Evolutionary conservation across 1,284 basidiomycete species (phyloP), one percentile per base, ranked within the genome.

Genomic region (Sutorius eximius): DNA sequence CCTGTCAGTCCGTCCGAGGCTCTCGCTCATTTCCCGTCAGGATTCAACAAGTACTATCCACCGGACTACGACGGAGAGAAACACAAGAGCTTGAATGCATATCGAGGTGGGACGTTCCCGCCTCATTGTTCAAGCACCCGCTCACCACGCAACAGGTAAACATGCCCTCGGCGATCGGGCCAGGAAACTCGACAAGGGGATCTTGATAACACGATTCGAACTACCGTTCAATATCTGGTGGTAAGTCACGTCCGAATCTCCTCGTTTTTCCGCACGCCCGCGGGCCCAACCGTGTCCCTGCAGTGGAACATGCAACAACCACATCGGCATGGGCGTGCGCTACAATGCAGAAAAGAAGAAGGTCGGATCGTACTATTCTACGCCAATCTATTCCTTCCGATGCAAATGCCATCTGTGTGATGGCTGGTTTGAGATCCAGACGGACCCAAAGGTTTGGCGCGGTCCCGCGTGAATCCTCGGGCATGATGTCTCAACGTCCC

Each of bases 271-370:
- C 6, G 2, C 15, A 3, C 32, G 13, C 29, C 5, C 1, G 11
- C 38, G 27, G 22, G 36, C 55, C 45, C 24, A 54, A 15, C 7
- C 30, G 13, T 4, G 37, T 33, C 9, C 12, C 27, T 11, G 15
- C 64, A 93, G 89, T 67, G 92, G 87, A 50, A 87, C 87, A 73
- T 98, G 95, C 73, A 85, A 95, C 72, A 90, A 89, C 62, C 95
- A 97, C 74, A 93, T 98, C 56, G 95, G 95, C 16, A 95, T 95
- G 82, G 95, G 95, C 29, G 95, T 98, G 3, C 90, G 97, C 2
- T 99, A 97, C 79, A 99, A 99, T 65, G 97, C 97, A 0, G 94
- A 98, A 72, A 99, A 99, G 81, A 88, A 88, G 75, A 97, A 96
- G 72, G 83, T 97, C 18, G 97, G 95, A n/a, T 86, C 84, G 60